Base-by-base conservation (phyloP, 192 early-diverging fungal genomes). In the Umbelopsis ramanniana region DNA sequence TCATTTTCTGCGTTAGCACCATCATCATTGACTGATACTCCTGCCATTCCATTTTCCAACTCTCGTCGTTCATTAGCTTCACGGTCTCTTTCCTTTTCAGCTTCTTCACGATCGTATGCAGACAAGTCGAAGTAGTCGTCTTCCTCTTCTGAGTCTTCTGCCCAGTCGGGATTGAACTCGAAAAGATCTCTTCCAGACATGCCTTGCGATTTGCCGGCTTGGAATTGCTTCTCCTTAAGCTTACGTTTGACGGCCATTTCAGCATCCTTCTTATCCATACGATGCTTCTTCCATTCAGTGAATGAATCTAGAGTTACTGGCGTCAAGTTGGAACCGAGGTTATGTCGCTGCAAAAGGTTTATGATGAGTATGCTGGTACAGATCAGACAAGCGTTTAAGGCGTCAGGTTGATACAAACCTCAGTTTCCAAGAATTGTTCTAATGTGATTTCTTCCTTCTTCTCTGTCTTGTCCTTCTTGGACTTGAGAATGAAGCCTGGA, bases 101-200 rank as follows among this genome's bases (percentile, higher is more conserved):
- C 86, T 67, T 92, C 85, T 46, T 89, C 86, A 67, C 80, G 83
- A 45, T 90, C 83, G 68, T 94, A 95, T 67, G 87, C 85, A n/a
- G 89, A 77, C 73, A 92, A 82, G 76, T 93, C 93, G 70, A 96
- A 93, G n/a, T 85, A 87, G 67, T 94, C 92, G 46, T 89, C 93
- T 50, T 94, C 95, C 22, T 91, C 93, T 26, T 87, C 85, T 24
- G 72, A 77, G 47, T 84, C 88, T 6, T 83, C 82, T 48, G 92
- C 93, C 82, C 89, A 86, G 29, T 95, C 92, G 19, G 96, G 96
- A 82, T 98, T 98, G 83, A 98, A 99, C 72, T 96, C 94, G 83
- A 99, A 99, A 77, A 95, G 85, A 81, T 99, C 96, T 70, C 92
- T 91, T 71, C 98, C 98, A 55, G 95, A 97, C 93, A 99, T 95